These are phyloP conservation scores for Lentinula aciculospora DNA, from an alignment of 768 basidiomycete species.

Conservation along the genomic window DNA sequence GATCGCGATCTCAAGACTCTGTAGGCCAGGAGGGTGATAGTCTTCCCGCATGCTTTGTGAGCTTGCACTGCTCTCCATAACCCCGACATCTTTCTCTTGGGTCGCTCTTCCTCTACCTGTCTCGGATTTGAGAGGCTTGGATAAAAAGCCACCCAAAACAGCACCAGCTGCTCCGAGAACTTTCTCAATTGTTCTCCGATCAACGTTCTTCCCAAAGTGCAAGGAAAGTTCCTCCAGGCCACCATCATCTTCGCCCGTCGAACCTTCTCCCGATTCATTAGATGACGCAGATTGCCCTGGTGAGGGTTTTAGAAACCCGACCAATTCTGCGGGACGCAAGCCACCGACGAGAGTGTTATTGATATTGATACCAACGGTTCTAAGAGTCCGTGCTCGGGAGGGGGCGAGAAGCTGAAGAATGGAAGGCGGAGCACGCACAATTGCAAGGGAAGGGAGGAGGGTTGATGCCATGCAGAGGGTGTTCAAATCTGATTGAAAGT, in stretches of 20 bases:
- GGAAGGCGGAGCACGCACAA: slow-evolving; percentile 30
- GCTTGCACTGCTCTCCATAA: neutral
- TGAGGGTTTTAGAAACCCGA: slow-evolving; percentile 13
- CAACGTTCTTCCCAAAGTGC: slow-evolving; percentile 32
- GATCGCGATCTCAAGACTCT: slow-evolving; percentile 2
- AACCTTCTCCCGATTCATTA: neutral
- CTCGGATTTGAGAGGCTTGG: too few relatives aligned
- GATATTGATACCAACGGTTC: slow-evolving; percentile 30
- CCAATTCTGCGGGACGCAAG: slow-evolving; percentile 35
- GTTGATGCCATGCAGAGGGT: slow-evolving; percentile 23
- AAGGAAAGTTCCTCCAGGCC: slow-evolving; percentile 20
- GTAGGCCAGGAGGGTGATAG: neutral
- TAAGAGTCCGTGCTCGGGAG: slow-evolving; percentile 14
- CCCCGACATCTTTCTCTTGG: neutral
- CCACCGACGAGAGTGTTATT: slow-evolving; percentile 40
- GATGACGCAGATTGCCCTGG: neutral
- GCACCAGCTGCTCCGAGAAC: slow-evolving; percentile 36
- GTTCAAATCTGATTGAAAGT: slow-evolving; percentile 10
- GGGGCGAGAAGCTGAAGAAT: slow-evolving; percentile 13
- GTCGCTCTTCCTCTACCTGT: neutral
- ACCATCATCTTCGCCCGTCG: slow-evolving; percentile 18
- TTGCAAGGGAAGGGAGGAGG: slow-evolving; percentile 34
- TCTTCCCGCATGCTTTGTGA: neutral
- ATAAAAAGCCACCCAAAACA: slow-evolving; percentile 21
- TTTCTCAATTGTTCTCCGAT: slow-evolving; percentile 40